Evolutionary conservation across 805 yeast genomes (phyloP).

Genomic region (Schizosaccharomyces octosporus): DNA sequence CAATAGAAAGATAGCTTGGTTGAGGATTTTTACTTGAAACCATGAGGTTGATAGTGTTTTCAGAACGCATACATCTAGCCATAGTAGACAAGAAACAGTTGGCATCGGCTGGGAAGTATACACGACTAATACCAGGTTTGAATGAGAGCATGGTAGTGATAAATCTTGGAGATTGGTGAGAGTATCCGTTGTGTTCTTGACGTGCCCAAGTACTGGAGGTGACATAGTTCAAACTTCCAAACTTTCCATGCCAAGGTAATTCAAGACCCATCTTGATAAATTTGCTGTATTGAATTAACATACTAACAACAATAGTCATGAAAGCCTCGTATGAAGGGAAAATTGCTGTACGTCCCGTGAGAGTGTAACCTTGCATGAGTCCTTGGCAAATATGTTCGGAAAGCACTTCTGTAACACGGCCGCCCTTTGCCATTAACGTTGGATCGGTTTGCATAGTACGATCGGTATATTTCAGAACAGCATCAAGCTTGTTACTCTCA

Average conservation of each 20-base stretch:
- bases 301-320: conserved; percentile 8
- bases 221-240: conserved; percentile 8
- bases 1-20: conserved; percentile 7
- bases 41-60: conserved; percentile 8
- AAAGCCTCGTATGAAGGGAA: conserved; percentile 10
- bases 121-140: conserved; percentile 8
- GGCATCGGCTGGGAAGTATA: conserved; percentile 9
- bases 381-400: conserved; percentile 10
- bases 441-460: conserved; percentile 8
- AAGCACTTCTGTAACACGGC: conserved; percentile 9
- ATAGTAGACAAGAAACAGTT: conserved; percentile 8
- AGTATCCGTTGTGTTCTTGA: conserved; percentile 10
- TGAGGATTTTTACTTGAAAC: conserved; percentile 8
- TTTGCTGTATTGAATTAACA: conserved; percentile 9
- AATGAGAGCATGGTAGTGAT: conserved; percentile 8
- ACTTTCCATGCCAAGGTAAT: conserved; percentile 7
- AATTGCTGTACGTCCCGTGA: conserved; percentile 9
- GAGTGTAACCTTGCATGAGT: conserved; percentile 9
- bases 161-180: conserved; percentile 9
- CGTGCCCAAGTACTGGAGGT: conserved; percentile 9
- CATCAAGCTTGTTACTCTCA: conserved; percentile 9
- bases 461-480: conserved; percentile 7
- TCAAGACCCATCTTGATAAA: conserved; percentile 9
- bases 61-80: conserved; percentile 6
- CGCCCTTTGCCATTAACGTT: conserved; percentile 6